Conservation (phyloP, 306 rosid species). For the Medicago truncatula region MtrunA17r5.0-ANR NC_053044.1:1026501-1027000, state of each 20-base stretch:
- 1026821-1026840: no score
- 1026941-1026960: neutral
- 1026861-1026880: slow-evolving; percentile 5
- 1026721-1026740: neutral
- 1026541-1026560: slow-evolving; percentile 55
- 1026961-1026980: no score
- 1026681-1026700: slow-evolving; percentile 43
- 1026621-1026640: slow-evolving; percentile 51
- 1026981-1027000: no score
- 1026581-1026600: slow-evolving; percentile 10
- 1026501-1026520: slow-evolving; percentile 40
- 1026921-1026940: no score
- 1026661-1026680: slow-evolving; percentile 35
- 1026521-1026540: slow-evolving; percentile 47
- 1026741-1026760: slow-evolving; percentile 15
- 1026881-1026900: neutral
- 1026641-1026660: slow-evolving; percentile 50
- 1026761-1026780: no score
- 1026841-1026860: no score
- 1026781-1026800: no score
- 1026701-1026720: neutral
- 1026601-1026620: slow-evolving; percentile 48
- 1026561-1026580: slow-evolving; percentile 64
- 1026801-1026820: no score
- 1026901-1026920: no score